Evolutionary conservation across 495 filamentous ascomycete genomes (phyloP), one percentile per base, ranked within the genome.

Genomic region (Articulospora tetracladia): DNA sequence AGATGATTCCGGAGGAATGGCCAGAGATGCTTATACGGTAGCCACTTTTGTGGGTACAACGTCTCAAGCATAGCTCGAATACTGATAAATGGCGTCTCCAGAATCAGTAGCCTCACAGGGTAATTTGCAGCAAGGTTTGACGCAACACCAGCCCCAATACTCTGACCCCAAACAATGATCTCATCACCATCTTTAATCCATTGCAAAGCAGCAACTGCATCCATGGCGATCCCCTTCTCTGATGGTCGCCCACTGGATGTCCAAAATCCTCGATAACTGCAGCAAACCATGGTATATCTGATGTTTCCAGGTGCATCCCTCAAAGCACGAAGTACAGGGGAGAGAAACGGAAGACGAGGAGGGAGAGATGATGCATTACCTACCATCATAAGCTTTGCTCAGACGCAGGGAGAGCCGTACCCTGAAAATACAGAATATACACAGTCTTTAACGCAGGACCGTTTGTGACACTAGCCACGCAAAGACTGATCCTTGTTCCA

Each of bases 221-320:
- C 90, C 22, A 74, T 70, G 55, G 84, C 78, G 48, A 92, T 82
- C 1, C 88, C 89, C 3, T 68, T 71, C 66, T 91, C 85, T 2
- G 86, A 84, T 7, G 86, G 78, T 2, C 84, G 76, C 17, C 91
- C 89, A 2, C 79, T 77, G 1, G 88, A 92, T 17, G 80, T 91
- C 91, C 90, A 93, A 68, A 87, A 93, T 22, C 88, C 87, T 56
- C 88, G 83, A 65, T 90, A 91, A 28, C 87, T 91, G 22, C 91
- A 68, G 23, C 85, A 88, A 2, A 83, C 77, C 57, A 91, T 74
- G 0, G 77, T 84, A 64, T 83, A 84, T 39, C 70, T 61, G 24
- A 69, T 47, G 50, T 49, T 27, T 41, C 61, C 41, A 4, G 53
- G 32, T 22, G 23, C 24, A 6, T 47, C 24, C 32, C 32, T 41